Conservation (phyloP, 1,139 yeast genomes). For the Suhomyces bolitotheri region DNA sequence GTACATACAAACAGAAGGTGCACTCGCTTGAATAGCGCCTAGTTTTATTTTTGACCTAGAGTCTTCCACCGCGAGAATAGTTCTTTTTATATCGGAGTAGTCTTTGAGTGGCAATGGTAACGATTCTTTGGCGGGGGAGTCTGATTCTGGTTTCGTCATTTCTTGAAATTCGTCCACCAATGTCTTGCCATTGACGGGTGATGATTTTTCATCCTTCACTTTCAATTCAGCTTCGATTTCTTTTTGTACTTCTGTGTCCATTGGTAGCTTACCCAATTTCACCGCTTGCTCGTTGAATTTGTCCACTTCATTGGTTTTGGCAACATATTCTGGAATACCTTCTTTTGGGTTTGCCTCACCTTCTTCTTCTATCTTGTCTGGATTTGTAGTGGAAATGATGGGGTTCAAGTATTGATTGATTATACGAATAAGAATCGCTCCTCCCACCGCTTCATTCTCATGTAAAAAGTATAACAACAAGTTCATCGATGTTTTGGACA, state of each 20-base stretch:
- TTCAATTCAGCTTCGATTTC: conserved; percentile 85
- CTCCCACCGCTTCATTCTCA: conserved; percentile 92
- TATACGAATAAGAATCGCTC: conserved; percentile 79
- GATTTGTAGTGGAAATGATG: conserved; percentile 50
- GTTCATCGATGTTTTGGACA: conserved; percentile 84
- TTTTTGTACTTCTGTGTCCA: conserved; percentile 79
- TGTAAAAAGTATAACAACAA: conserved; percentile 81
- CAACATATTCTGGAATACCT: conserved; percentile 62
- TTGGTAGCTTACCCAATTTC: conserved; percentile 77
- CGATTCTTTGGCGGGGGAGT: conserved; percentile 71
- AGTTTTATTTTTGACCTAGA: conserved; percentile 72
- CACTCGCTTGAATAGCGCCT: conserved; percentile 64
- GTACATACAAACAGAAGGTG: conserved; percentile 97
- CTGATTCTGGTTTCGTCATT: conserved; percentile 50
- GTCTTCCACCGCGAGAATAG: conserved; percentile 77
- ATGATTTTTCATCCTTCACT: conserved; percentile 63
- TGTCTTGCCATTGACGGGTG: conserved; percentile 40
- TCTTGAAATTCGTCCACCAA: conserved; percentile 52
- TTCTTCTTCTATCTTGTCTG: conserved; percentile 46
- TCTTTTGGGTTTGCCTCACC: conserved; percentile 59
- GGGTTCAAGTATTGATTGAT: conserved; percentile 86
- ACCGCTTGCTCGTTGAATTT: conserved; percentile 72
- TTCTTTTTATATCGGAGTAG: conserved; percentile 73
- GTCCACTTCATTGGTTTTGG: conserved; percentile 50
- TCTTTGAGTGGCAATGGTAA: conserved; percentile 87